Conservation (phyloP, 768 basidiomycete species). For the Kwoniella botswanensis region DNA sequence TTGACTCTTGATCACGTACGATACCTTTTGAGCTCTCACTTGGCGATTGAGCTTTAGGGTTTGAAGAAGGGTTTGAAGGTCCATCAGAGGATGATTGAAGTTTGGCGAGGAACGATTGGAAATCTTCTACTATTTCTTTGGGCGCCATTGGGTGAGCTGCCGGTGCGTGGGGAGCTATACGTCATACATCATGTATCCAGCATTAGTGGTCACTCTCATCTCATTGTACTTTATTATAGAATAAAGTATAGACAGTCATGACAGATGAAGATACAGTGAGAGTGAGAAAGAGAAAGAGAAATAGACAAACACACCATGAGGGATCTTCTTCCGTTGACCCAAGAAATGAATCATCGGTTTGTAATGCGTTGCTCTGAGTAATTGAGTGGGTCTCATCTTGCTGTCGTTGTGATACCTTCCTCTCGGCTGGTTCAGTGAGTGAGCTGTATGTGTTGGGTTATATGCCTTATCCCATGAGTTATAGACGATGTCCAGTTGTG, state of each 20-base stretch:
- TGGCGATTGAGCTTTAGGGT: conserved; percentile 43
- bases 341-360: conserved; percentile 57
- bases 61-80: conserved; percentile 35
- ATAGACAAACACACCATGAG: conserved; percentile 32
- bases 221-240: not conserved
- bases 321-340: conserved; percentile 43
- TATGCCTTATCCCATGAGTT: not conserved
- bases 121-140: conserved; percentile 48
- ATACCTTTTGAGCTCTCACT: conserved; percentile 27
- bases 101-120: conserved; percentile 57
- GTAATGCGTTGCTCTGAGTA: conserved; percentile 41
- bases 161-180: conserved; percentile 54
- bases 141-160: conserved; percentile 56
- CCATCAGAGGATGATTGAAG: conserved; percentile 48
- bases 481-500: not conserved
- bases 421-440: not conserved
- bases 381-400: conserved; percentile 30
- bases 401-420: not conserved
- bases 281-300: conserved; percentile 5
- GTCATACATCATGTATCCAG: too few species aligned
- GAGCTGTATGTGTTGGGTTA: not conserved
- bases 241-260: not conserved
- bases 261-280: not conserved
- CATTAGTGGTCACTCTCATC: not conserved
- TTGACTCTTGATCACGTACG: conserved; percentile 5